phyloP scores from a whole-genome alignment of 1,139 yeast genomes.

The Yamadazyma siamensis region DNA sequence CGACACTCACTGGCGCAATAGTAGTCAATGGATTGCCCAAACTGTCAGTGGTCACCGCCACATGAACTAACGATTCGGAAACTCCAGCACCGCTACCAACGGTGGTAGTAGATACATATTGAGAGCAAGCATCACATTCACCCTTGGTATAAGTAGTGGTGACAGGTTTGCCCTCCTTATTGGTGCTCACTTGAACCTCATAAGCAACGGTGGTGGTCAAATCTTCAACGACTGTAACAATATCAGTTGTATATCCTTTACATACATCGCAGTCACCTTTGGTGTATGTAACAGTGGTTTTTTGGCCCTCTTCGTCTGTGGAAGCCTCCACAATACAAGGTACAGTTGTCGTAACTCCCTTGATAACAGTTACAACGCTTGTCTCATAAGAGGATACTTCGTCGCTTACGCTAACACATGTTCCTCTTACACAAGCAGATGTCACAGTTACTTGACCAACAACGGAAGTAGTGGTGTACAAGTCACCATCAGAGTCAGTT shows the following conservation, averaged over 20 bases:
- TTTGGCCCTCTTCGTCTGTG: constrained; percentile 2
- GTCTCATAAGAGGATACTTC: constrained; percentile 1
- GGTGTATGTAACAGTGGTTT: constrained; percentile 10
- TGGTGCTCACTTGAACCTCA: constrained; percentile 3
- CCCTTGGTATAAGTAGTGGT: constrained; percentile 15
- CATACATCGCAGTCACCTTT: constrained; percentile 14
- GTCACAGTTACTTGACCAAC: constrained; percentile 5
- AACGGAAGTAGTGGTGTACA: constrained; percentile 8
- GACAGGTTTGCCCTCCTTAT: not conserved
- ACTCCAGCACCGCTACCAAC: constrained; percentile 2
- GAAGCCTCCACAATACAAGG: constrained; percentile 6
- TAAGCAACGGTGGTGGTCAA: constrained; percentile 2
- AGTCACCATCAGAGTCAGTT: constrained; percentile 10
- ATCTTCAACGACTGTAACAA: constrained; percentile 3
- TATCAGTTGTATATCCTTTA: constrained; percentile 5
- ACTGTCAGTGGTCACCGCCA: constrained; percentile 7
- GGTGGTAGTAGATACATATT: constrained; percentile 4
- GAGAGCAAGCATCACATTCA: constrained; percentile 9
- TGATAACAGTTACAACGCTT: constrained; percentile 1
- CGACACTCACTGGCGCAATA: constrained; percentile 2
- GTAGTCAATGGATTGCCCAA: constrained; percentile 6
- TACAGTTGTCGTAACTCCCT: constrained; percentile 3
- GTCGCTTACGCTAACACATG: constrained; percentile 6
- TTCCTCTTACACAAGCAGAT: constrained; percentile 8
- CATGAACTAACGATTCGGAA: constrained; percentile 2